phyloP scores from a whole-genome alignment of 768 basidiomycete genomes.

The Pleurotus platypus region DNA sequence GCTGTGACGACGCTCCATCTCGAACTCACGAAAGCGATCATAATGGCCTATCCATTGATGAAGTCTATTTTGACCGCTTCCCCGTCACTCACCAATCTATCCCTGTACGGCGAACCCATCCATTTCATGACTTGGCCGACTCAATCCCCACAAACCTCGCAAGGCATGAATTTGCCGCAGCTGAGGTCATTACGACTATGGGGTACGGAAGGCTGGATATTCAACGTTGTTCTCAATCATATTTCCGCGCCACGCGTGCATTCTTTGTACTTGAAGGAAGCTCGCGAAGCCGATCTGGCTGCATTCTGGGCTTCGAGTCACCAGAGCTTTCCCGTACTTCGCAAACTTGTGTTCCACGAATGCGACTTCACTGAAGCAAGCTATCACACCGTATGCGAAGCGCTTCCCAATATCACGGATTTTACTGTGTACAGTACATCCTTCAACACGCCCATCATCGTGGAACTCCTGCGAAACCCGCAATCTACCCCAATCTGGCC shows the following conservation, averaged over 20 bases:
- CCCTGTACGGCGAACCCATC: slow-evolving; percentile 41
- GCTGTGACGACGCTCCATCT: slow-evolving; percentile 39
- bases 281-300: slow-evolving; percentile 39
- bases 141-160: not conserved
- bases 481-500: slow-evolving; percentile 25
- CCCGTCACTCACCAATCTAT: slow-evolving; percentile 33
- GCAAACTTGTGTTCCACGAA: slow-evolving; percentile 34
- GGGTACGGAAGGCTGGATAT: slow-evolving; percentile 31
- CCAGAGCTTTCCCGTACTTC: slow-evolving; percentile 27
- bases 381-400: slow-evolving; percentile 25
- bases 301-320: slow-evolving; percentile 24
- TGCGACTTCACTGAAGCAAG: slow-evolving; percentile 33
- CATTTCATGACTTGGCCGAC: slow-evolving; percentile 20
- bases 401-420: slow-evolving; percentile 28
- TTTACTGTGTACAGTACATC: slow-evolving; percentile 25
- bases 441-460: slow-evolving; percentile 19
- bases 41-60: slow-evolving; percentile 32
- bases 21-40: slow-evolving; percentile 33
- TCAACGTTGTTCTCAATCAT: slow-evolving; percentile 32
- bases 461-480: slow-evolving; percentile 21
- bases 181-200: slow-evolving; percentile 40
- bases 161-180: slow-evolving; percentile 27
- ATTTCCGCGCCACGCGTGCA: slow-evolving; percentile 36
- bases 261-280: slow-evolving; percentile 38
- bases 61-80: slow-evolving; percentile 26